Conservation (phyloP, 768 basidiomycete species). For the Austroboletus eburneus region DNA sequence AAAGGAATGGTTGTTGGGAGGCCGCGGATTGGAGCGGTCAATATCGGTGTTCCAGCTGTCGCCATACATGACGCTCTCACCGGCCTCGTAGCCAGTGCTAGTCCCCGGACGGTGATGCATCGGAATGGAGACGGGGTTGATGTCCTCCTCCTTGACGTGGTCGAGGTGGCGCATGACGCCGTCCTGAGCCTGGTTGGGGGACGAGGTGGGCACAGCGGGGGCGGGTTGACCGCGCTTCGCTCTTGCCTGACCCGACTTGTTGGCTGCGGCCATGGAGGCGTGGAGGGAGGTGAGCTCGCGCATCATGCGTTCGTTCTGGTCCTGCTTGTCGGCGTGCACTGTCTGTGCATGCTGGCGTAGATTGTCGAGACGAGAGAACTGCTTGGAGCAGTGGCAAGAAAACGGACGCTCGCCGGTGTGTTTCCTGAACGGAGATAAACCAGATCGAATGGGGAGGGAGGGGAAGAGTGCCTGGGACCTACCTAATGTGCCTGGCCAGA, state of each 20-base stretch:
- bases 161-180: slow-evolving; percentile 18
- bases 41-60: slow-evolving; percentile 37
- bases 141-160: slow-evolving; percentile 43
- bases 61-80: slow-evolving; percentile 26
- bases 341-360: slow-evolving; percentile 96
- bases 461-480: slow-evolving; percentile 31
- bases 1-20: slow-evolving; percentile 61
- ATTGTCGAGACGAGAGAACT: slow-evolving; percentile 95
- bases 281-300: slow-evolving; percentile 81
- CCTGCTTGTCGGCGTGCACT: slow-evolving; percentile 91
- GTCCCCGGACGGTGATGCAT: slow-evolving; percentile 63
- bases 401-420: slow-evolving; percentile 98
- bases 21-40: slow-evolving; percentile 36
- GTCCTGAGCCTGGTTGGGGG: slow-evolving; percentile 17
- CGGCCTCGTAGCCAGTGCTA: slow-evolving; percentile 66
- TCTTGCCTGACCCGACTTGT: slow-evolving; percentile 36
- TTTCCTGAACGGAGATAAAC: slow-evolving; percentile 56
- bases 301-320: slow-evolving; percentile 89
- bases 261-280: slow-evolving; percentile 66
- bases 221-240: slow-evolving; percentile 32
- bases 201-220: slow-evolving; percentile 15
- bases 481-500: slow-evolving; percentile 93
- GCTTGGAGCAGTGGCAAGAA: slow-evolving; percentile 91
- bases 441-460: slow-evolving; percentile 20
- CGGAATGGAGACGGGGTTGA: slow-evolving; percentile 21